phyloP scores from a whole-genome alignment of 345 rosid species.

The Hibiscus mutabilis region DNA sequence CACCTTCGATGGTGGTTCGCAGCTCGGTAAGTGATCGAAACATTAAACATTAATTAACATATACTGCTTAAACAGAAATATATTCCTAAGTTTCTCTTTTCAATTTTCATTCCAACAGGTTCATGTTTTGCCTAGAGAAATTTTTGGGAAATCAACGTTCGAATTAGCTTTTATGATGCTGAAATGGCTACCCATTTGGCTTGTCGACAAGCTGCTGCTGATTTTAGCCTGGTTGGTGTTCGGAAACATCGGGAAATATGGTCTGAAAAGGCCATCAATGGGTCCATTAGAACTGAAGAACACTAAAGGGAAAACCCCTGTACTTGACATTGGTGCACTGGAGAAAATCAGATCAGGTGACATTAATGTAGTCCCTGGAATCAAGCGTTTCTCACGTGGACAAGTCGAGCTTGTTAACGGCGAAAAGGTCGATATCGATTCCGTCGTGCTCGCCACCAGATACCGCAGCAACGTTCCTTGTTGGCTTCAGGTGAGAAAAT shows the following conservation, averaged over 20 bases:
- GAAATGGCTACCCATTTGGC: constrained; percentile 70
- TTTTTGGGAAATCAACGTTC: constrained; percentile 66
- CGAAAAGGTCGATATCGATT: constrained; percentile 47
- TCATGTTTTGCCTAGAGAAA: constrained; percentile 81
- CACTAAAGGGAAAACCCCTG: constrained; percentile 72
- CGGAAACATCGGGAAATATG: constrained; percentile 54
- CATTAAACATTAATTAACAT: constrained; percentile 19
- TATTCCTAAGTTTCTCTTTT: background rate
- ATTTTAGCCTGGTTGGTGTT: constrained; percentile 46
- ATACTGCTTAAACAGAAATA: background rate
- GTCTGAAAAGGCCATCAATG: constrained; percentile 56
- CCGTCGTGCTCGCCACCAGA: constrained; percentile 78
- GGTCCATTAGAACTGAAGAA: constrained; percentile 72
- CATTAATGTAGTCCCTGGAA: constrained; percentile 63
- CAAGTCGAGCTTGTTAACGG: constrained; percentile 65
- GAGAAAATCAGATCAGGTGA: constrained; percentile 60
- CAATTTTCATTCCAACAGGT: constrained; percentile 39
- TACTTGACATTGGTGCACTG: constrained; percentile 68
- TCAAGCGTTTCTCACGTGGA: constrained; percentile 46
- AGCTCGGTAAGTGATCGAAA: constrained; percentile 64
- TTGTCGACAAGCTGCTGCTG: constrained; percentile 64
- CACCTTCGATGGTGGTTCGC: constrained; percentile 74
- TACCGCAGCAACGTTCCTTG: constrained; percentile 89
- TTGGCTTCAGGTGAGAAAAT: constrained; percentile 66
- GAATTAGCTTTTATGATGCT: constrained; percentile 50